Evolutionary conservation across 2,329 filamentous ascomycete species (phyloP).

Genomic region (Claviceps monticola): DNA sequence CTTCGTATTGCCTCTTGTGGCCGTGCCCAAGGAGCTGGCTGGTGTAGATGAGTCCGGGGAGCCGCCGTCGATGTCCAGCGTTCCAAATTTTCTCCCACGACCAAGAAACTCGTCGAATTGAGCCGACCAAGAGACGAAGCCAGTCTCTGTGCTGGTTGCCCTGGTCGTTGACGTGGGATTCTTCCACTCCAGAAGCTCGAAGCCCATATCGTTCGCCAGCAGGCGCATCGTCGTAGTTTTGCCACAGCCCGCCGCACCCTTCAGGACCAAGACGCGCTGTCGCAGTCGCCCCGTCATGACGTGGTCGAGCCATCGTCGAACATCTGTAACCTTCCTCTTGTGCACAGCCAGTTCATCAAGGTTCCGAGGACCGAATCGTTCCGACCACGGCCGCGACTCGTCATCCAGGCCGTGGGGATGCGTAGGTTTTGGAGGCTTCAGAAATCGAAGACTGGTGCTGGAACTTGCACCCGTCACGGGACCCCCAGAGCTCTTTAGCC

Average conservation of each 20-base stretch:
- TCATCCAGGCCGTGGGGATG: conserved; percentile 22
- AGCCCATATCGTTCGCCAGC: conserved; percentile 62
- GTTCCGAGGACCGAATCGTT: conserved; percentile 62
- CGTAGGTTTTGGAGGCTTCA: conserved; percentile 26
- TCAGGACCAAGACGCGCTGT: conserved; percentile 69
- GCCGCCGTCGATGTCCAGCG: conserved; percentile 37
- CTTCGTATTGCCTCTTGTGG: conserved; percentile 12
- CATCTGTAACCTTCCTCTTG: conserved; percentile 84
- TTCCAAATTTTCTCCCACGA: conserved; percentile 66
- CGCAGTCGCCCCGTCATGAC: conserved; percentile 51
- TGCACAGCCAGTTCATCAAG: conserved; percentile 84
- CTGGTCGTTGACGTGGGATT: conserved; percentile 58
- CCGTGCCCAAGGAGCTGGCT: conserved; percentile 9
- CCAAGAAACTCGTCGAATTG: conserved; percentile 90
- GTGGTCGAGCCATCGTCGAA: conserved; percentile 67
- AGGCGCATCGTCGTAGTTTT: conserved; percentile 81
- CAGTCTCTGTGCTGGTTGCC: conserved; percentile 37
- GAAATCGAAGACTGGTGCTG: conserved; percentile 36
- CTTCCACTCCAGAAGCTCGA: conserved; percentile 77
- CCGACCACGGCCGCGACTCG: conserved; percentile 70
- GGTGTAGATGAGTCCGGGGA: conserved; percentile 14
- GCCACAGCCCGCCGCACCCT: conserved; percentile 79
- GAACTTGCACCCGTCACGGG: conserved; percentile 10
- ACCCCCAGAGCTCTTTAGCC: conserved; percentile 27
- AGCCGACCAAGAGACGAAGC: conserved; percentile 54